Base-by-base conservation (phyloP, 1,139 yeast genomes). In the Meyerozyma carpophila region DNA sequence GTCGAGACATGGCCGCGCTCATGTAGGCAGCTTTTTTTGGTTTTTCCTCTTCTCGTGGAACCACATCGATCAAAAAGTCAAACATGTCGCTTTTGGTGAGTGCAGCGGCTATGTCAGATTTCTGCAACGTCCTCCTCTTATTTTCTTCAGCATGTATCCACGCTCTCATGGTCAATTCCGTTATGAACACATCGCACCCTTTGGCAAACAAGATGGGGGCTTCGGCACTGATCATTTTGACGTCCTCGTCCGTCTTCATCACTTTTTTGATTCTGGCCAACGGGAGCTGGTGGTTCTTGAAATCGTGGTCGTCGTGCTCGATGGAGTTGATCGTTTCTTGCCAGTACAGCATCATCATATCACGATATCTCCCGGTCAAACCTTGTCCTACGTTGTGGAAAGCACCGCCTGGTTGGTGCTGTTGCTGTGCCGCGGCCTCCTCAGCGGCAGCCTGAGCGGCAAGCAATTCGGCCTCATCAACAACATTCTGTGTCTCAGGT, bases 141-240 rank as follows among this genome's bases (percentile, higher is more conserved):
- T 88, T 89, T 56, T 89, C 96, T 62, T 93, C 98, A 1, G 98
- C 97, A 48, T 77, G 96, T 49, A 93, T 89, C 98, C 98, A 93
- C 3, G 98, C 98, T 47, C 98, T 75, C 97, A 93, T 90, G 10
- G 98, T 91, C 45, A 93, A 73, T 63, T 93, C 98, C 0, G 98
- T 91, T 51, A 93, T 93, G 64, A 93, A 93, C 37, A 93, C 84
- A 61, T 93, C 98, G 65, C 98, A 93, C 1, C 98, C 98, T 63
- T 93, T 93, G 41, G 98, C 98, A 69, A 93, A 93, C 49, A 93
- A 67, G 32, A 93, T 90, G 1, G 98, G 98, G 0, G 98, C 98
- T 66, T 93, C 98, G 2, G 98, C 98, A 52, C 94, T 82, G 47
- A 93, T 93, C 98, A 93, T 93, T 52, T 91, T 79, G 42, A 93